These are phyloP conservation scores for Mycena rebaudengoi DNA, from an alignment of 768 basidiomycete species.

Conservation along the genomic window DNA sequence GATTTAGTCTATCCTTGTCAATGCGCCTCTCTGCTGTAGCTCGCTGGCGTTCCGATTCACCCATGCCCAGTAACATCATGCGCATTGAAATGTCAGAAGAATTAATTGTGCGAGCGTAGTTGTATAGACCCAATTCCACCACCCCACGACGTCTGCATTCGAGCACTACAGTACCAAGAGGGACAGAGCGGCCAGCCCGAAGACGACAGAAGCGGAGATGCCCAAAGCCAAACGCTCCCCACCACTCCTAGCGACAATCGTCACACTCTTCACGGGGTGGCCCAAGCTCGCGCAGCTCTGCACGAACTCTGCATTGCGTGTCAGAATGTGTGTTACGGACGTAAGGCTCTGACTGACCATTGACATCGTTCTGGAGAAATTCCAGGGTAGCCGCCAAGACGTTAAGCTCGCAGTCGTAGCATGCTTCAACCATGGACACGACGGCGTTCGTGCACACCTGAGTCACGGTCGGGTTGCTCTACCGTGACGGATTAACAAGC, in stretches of 20 bases:
- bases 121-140: no score
- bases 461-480: background rate
- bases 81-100: no score
- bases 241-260: background rate
- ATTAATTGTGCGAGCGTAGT: no score
- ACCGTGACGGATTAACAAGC: background rate
- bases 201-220: background rate
- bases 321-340: background rate
- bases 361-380: slow-evolving; percentile 1
- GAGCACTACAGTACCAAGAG: background rate
- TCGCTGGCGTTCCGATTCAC: no score
- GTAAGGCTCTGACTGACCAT: background rate
- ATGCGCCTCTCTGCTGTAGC: no score
- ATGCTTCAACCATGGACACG: slow-evolving; percentile 10
- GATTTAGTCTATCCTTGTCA: no score
- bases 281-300: background rate
- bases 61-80: no score
- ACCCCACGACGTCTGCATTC: no score
- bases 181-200: background rate
- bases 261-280: slow-evolving; percentile 14
- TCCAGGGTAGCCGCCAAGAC: background rate
- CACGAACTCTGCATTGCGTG: background rate
- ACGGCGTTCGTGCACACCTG: background rate
- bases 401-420: slow-evolving; percentile 18
- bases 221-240: slow-evolving; percentile 1